Conservation (phyloP, 352 stramenopile species). For the Chrysophaeum taylorii region DNA sequence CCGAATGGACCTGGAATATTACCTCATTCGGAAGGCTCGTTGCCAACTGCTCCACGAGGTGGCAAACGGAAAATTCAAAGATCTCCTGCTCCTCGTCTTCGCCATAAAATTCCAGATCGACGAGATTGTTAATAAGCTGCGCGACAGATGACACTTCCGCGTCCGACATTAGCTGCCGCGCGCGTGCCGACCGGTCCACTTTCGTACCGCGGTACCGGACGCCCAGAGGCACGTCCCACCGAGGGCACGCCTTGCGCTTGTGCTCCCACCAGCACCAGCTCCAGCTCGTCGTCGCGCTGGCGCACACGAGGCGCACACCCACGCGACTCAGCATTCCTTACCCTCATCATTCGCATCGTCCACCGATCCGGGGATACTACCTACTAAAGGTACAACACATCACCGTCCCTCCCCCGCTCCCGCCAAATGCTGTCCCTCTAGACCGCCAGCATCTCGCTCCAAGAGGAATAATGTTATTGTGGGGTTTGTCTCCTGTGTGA, state of each 20-base stretch:
- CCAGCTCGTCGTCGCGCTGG: no score
- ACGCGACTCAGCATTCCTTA: no score
- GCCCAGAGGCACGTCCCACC: neutral
- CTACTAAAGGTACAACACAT: no score
- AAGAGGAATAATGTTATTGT: no score
- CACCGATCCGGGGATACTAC: no score
- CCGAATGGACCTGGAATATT: neutral
- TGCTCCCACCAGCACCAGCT: no score
- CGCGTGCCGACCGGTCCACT: neutral
- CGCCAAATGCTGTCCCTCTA: no score
- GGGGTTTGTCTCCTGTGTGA: no score
- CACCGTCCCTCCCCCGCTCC: no score
- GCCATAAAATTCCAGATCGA: neutral
- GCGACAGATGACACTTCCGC: neutral
- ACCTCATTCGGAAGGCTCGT: neutral
- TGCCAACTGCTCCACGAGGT: neutral
- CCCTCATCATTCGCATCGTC: no score
- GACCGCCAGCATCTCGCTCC: no score
- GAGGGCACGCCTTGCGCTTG: neutral
- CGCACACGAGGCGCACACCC: no score
- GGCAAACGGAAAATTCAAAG: neutral
- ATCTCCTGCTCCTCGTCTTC: conserved; percentile 2
- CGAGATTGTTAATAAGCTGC: neutral
- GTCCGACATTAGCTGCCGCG: neutral
- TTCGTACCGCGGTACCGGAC: neutral